Percentiles rank a stretch among this genome's conserved stretches.
phyloP scores from a whole-genome alignment of 2,329 filamentous ascomycete species.

The Didymella glomerata region DNA sequence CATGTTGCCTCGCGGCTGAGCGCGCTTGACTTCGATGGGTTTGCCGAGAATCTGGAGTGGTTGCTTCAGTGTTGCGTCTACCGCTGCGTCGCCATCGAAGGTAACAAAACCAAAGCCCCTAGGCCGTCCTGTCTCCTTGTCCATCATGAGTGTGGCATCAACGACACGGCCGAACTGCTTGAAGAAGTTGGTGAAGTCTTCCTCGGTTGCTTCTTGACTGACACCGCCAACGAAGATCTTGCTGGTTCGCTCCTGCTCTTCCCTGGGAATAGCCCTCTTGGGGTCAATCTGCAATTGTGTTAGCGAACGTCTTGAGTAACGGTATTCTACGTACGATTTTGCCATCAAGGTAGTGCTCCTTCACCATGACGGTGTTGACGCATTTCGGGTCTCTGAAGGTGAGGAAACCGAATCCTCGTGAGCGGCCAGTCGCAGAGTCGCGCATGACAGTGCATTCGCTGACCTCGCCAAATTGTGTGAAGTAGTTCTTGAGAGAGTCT shows the following conservation, averaged over 20 bases:
- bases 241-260: slow-evolving; percentile 97
- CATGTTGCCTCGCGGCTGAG: slow-evolving; percentile 92
- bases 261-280: slow-evolving; percentile 94
- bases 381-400: slow-evolving; percentile 98
- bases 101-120: slow-evolving; percentile 98
- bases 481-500: slow-evolving; percentile 98
- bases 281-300: slow-evolving; percentile 81
- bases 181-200: slow-evolving; percentile 97
- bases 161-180: slow-evolving; percentile 95
- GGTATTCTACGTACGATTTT: slow-evolving; percentile 81
- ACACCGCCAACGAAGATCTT: slow-evolving; percentile 99
- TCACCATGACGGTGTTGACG: slow-evolving; percentile 99
- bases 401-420: slow-evolving; percentile 94
- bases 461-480: slow-evolving; percentile 96
- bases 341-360: slow-evolving; percentile 96
- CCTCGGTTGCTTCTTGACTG: slow-evolving; percentile 94
- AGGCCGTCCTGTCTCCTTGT: slow-evolving; percentile 97
- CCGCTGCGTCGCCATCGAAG: slow-evolving; percentile 93
- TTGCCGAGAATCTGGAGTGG: slow-evolving; percentile 94
- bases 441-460: slow-evolving; percentile 99
- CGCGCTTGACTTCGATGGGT: slow-evolving; percentile 97
- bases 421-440: slow-evolving; percentile 90
- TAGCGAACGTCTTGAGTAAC: slow-evolving; percentile 28
- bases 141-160: slow-evolving; percentile 99
- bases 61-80: slow-evolving; percentile 85